Evolutionary conservation across 805 yeast genomes (phyloP).

Genomic region (Brettanomyces bruxellensis): DNA sequence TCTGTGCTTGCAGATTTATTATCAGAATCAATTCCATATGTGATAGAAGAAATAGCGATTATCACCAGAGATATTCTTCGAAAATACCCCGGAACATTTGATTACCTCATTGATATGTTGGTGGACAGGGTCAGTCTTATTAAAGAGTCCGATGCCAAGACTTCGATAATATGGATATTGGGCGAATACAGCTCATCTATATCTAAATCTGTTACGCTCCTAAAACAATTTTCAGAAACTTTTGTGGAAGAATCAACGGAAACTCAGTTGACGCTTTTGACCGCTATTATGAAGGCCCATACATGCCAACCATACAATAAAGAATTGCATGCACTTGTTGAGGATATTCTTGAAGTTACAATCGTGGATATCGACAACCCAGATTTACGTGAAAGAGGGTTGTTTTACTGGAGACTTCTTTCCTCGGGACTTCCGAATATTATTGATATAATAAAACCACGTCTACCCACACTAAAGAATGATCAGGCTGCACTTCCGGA

Average conservation of each 20-base stretch:
- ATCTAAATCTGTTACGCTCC: conserved; percentile 29
- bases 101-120: conserved; percentile 34
- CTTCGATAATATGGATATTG: conserved; percentile 74
- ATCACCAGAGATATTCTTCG: conserved; percentile 72
- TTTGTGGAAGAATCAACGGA: conserved; percentile 60
- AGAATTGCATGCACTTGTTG: conserved; percentile 45
- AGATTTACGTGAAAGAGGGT: conserved; percentile 79
- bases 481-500: conserved; percentile 68
- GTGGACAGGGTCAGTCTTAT: conserved; percentile 39
- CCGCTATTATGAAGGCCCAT: conserved; percentile 66
- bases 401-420: conserved; percentile 75
- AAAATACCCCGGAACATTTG: conserved; percentile 56
- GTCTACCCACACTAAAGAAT: conserved; percentile 53
- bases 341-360: conserved; percentile 52
- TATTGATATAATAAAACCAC: conserved; percentile 47
- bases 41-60: conserved; percentile 72
- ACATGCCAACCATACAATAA: conserved; percentile 36
- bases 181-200: conserved; percentile 59
- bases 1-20: conserved; percentile 50
- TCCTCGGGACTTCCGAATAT: conserved; percentile 36
- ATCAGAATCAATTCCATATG: conserved; percentile 57
- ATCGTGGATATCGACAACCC: conserved; percentile 75
- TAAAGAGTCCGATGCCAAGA: conserved; percentile 71
- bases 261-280: conserved; percentile 65
- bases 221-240: conserved; percentile 33